Evolutionary conservation across 768 basidiomycete species (phyloP).

Genomic region (Rhodotorula sphaerocarpa): DNA sequence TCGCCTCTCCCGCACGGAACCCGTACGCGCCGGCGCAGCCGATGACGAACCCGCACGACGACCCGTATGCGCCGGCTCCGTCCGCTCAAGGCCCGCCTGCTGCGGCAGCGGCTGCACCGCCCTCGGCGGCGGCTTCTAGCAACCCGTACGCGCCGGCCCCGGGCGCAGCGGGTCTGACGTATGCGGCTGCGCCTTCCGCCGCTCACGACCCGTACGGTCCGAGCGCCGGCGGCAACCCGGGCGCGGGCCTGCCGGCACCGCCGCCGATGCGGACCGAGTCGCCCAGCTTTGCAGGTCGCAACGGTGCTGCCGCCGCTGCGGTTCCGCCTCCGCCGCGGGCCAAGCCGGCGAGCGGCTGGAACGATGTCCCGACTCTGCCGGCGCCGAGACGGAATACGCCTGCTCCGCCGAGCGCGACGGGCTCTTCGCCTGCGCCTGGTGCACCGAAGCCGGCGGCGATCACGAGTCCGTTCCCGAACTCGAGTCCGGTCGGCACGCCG

Average conservation of each 20-base stretch:
- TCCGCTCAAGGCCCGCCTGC: slow-evolving; percentile 2
- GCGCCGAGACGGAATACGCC: slow-evolving; percentile 20
- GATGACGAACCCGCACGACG: slow-evolving; percentile 39
- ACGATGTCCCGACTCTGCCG: slow-evolving; percentile 24
- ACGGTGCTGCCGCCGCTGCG: not conserved
- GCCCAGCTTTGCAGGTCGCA: slow-evolving; percentile 12
- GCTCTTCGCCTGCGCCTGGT: not conserved
- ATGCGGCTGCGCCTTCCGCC: not conserved
- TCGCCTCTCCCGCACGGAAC: slow-evolving; percentile 17
- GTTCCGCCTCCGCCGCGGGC: slow-evolving; percentile 26
- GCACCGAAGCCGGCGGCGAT: slow-evolving; percentile 18
- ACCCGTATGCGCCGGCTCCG: slow-evolving; percentile 33
- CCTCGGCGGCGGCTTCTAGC: not conserved
- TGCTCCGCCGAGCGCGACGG: not conserved
- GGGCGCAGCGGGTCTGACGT: too few species aligned
- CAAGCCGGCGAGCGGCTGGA: slow-evolving; percentile 29
- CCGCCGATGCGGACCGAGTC: slow-evolving; percentile 26
- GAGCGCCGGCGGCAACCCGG: slow-evolving; percentile 11
- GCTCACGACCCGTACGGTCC: slow-evolving; percentile 26
- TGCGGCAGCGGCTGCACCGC: not conserved
- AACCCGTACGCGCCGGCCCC: not conserved
- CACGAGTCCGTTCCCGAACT: slow-evolving; percentile 35
- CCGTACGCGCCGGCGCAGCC: slow-evolving; percentile 35
- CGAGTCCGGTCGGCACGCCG: slow-evolving; percentile 10
- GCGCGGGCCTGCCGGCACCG: slow-evolving; percentile 22